A percentile compares a stretch with the other conserved stretches of the same genome.
phyloP scores from a whole-genome alignment of 306 rosid genomes.

The Prunus mira region DNA sequence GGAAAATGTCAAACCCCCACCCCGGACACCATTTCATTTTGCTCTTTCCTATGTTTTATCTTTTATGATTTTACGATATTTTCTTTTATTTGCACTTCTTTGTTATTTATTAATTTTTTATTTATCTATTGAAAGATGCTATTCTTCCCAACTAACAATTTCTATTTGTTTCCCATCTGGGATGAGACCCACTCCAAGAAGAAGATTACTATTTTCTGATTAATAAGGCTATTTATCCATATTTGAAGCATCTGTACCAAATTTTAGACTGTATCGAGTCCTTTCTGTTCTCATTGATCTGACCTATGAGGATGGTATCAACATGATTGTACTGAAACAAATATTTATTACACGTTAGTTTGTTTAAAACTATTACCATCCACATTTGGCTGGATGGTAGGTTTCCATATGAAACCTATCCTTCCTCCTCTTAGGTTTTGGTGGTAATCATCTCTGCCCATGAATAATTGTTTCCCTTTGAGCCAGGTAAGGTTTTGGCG shows the following conservation, averaged over 20 bases:
- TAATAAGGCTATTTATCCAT: neutral
- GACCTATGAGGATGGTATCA: neutral
- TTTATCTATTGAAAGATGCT: neutral
- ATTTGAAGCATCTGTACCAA: neutral
- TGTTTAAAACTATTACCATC: neutral
- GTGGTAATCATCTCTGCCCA: conserved; percentile 13
- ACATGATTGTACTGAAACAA: neutral
- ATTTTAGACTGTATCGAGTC: neutral
- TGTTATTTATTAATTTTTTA: neutral
- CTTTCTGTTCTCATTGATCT: neutral
- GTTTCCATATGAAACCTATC: neutral
- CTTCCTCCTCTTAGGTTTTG: neutral
- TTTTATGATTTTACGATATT: neutral
- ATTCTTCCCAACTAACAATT: neutral
- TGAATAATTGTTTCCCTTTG: conserved; percentile 24
- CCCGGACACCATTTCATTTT: neutral
- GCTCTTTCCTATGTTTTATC: neutral
- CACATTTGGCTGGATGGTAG: neutral
- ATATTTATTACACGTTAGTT: neutral
- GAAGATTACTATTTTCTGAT: neutral
- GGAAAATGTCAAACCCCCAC: neutral
- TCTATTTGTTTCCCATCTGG: neutral
- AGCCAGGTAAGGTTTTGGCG: conserved; percentile 23
- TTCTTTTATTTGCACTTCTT: neutral
- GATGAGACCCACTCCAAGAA: neutral